Evolutionary conservation across 495 filamentous ascomycete genomes (phyloP), one percentile per base, ranked within the genome.

Genomic region (Xylaria cubensis): DNA sequence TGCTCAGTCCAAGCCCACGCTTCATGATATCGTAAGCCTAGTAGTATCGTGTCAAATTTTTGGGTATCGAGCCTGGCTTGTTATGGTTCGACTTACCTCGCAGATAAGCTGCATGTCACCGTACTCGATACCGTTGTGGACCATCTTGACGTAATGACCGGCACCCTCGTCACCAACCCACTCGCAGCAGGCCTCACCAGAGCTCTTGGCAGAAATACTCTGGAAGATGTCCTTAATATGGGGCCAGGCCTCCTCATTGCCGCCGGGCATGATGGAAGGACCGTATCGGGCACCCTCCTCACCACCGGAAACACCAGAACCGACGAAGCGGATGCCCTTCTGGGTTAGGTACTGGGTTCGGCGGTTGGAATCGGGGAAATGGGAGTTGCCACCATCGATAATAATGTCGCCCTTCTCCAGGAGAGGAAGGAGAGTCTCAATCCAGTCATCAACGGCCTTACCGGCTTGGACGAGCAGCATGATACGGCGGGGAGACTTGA

Each of bases 131-230:
- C 96, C 96, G 83, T 99, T 99, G 91, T 99, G 96, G 71, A 99
- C 96, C 97, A 99, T 99, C 92, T 99, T 99, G 87, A 99, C 95
- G 88, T 97, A 99, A 90, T 99, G 96, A 72, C 96, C 96, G 81
- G 96, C 91, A 88, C 96, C 96, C 82, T 97, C 94, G 87, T 99
- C 96, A 87, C 96, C 96, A 75, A 98, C 96, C 96, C 96, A 99
- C 84, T 99, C 95, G 82, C 96, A 99, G 90, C 96, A 99, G 55
- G 96, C 83, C 88, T 99, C 97, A 74, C 90, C 91, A 76, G 97
- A 95, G 81, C 92, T 94, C 90, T 98, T 98, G 82, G 96, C 97
- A 73, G 96, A 86, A 78, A 99, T 97, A 88, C 89, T 92, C 88
- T 99, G 96, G 88, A 99, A 96, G 79, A 99, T 92, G 78, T 98